Conservation (phyloP, 202 grass and related monocot genomes). For the Zoysia matrella region DNA sequence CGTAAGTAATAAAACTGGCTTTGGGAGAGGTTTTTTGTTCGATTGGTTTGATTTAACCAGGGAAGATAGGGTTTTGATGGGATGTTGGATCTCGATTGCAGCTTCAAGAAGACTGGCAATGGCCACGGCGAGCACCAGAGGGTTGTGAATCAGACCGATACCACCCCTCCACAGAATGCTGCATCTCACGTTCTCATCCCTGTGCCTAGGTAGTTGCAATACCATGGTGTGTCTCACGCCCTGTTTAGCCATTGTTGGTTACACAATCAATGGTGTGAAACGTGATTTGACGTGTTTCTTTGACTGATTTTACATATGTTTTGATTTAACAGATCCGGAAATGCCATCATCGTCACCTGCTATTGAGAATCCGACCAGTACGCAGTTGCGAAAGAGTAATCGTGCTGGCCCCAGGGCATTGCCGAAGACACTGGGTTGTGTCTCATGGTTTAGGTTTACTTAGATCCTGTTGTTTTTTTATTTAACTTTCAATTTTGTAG, state of each 20-base stretch:
- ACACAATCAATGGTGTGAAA: not conserved
- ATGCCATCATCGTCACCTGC: constrained; percentile 12
- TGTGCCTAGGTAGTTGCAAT: constrained; percentile 30
- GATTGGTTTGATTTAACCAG: constrained; percentile 22
- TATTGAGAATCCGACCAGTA: constrained; percentile 47
- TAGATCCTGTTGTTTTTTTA: constrained; percentile 42
- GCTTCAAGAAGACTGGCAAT: constrained; percentile 69
- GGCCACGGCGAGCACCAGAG: constrained; percentile 65
- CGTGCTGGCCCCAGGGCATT: constrained; percentile 52
- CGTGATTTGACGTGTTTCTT: not conserved
- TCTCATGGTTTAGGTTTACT: constrained; percentile 11
- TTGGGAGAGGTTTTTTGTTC: not conserved
- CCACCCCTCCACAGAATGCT: constrained; percentile 52
- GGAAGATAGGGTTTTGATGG: constrained; percentile 41
- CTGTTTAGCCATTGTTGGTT: not conserved
- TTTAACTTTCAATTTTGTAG: constrained; percentile 58
- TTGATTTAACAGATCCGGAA: constrained; percentile 40
- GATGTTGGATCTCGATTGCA: constrained; percentile 54
- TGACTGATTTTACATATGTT: constrained; percentile 17
- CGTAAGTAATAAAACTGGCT: constrained; percentile 51
- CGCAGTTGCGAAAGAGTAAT: constrained; percentile 42
- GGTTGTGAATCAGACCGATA: constrained; percentile 52
- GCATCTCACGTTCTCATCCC: constrained; percentile 23
- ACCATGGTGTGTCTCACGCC: constrained; percentile 46
- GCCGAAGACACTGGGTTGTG: constrained; percentile 12